Evolutionary conservation across 2,329 filamentous ascomycete genomes (phyloP).

Genomic region (Neonectria coccinea): DNA sequence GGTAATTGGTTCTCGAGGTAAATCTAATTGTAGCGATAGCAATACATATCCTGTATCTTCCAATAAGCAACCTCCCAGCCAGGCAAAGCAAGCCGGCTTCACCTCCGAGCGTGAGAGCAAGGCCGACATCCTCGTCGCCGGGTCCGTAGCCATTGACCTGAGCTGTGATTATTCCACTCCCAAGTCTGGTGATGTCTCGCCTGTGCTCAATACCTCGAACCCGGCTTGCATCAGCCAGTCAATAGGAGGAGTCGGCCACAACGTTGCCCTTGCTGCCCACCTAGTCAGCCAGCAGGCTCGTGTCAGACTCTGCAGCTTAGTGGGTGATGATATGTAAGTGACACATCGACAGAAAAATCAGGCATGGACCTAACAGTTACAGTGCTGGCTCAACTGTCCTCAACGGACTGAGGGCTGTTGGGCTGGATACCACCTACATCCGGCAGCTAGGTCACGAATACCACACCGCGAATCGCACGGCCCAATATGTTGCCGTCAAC

Average conservation of each 20-base stretch:
- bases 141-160: slow-evolving; percentile 89
- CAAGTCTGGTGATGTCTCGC: slow-evolving; percentile 49
- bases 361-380: slow-evolving; percentile 18
- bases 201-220: slow-evolving; percentile 83
- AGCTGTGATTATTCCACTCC: slow-evolving; percentile 77
- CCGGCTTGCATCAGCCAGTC: slow-evolving; percentile 83
- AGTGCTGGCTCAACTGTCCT: slow-evolving; percentile 81
- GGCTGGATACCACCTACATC: slow-evolving; percentile 74
- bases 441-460: slow-evolving; percentile 63
- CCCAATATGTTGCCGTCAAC: slow-evolving; percentile 93
- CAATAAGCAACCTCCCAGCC: slow-evolving; percentile 21
- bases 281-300: slow-evolving; percentile 68
- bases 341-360: neutral
- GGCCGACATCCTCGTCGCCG: slow-evolving; percentile 84
- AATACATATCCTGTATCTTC: slow-evolving; percentile 41
- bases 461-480: slow-evolving; percentile 73
- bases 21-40: slow-evolving; percentile 54
- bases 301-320: slow-evolving; percentile 81
- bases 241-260: slow-evolving; percentile 91
- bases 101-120: slow-evolving; percentile 37
- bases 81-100: slow-evolving; percentile 30
- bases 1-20: slow-evolving; percentile 39
- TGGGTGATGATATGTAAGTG: slow-evolving; percentile 80
- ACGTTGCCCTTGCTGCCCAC: slow-evolving; percentile 87
- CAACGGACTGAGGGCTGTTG: slow-evolving; percentile 70